Evolutionary conservation across 2,329 filamentous ascomycete genomes (phyloP), one percentile per base, ranked within the genome.

Genomic region (Penicillium sumatraense): DNA sequence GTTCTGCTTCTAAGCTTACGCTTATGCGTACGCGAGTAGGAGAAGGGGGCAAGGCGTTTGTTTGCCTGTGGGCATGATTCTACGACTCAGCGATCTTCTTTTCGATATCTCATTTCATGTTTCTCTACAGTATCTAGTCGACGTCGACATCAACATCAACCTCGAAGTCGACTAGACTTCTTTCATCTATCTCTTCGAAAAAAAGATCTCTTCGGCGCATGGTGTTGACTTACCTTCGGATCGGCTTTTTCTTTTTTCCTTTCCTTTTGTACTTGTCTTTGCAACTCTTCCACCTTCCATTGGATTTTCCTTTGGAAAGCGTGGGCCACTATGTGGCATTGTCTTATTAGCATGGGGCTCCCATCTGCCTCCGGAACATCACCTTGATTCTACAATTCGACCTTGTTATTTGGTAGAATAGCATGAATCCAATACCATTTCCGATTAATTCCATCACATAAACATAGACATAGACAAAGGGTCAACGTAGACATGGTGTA

Each of bases 1-100:
- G 49, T 80, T 72, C 65, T 65, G 71, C 47, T 61, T 80, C 65
- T 77, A 66, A 68, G 14, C 5, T 2, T 9, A 3, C 11, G 29
- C 29, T 1, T 2, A 3, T 3, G 29, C 29, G 11, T 31, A 14
- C 29, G n/a, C 9, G 29, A 14, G 29, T 31, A 14, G 11, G 11
- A 4, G 29, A 31, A 9, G n/a, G n/a, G 29, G 29, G 29, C 29
- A 31, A 14, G 29, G 29, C 29, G 29, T 31, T 31, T 31, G 29
- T 31, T 31, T 31, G 11, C 29, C 29, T 10, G 29, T 14, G 27
- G 9, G 29, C 29, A 31, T 31, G 29, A 31, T 9, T 31, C 11
- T 29, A 31, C 29, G 29, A 31, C 29, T 31, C 29, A 31, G 29
- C 29, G 29, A 31, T 31, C 29, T 14, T 31, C n/a, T 31, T 31